phyloP scores from a whole-genome alignment of 202 grass and related monocot species.

The Sporobolus alterniflorus region DNA sequence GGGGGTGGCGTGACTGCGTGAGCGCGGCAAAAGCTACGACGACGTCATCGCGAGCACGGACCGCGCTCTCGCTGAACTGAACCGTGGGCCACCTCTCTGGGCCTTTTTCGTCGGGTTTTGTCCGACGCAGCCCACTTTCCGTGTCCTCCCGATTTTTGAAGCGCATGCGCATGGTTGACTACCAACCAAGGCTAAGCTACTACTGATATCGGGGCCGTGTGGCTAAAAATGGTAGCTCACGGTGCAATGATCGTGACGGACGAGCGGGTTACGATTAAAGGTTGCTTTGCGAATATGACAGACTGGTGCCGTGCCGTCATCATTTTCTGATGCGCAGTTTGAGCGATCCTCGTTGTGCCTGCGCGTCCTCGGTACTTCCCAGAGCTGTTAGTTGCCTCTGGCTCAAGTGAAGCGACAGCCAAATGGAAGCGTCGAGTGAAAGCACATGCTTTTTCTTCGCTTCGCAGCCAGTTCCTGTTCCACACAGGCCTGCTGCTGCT shows the following conservation, averaged over 20 bases:
- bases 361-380: background rate
- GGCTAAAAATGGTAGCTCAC: background rate
- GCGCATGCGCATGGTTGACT: background rate
- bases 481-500: no score
- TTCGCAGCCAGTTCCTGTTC: no score
- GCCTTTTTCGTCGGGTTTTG: background rate
- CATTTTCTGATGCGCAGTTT: background rate
- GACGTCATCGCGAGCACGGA: background rate
- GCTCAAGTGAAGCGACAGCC: constrained; percentile 50
- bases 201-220: background rate
- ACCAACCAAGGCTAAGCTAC: background rate
- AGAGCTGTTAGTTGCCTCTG: constrained; percentile 17
- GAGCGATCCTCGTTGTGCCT: background rate
- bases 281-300: background rate
- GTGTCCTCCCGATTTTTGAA: background rate
- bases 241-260: background rate
- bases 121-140: background rate
- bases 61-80: background rate
- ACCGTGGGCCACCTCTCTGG: background rate
- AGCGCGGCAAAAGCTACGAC: constrained; percentile 2
- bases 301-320: background rate
- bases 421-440: constrained; percentile 14
- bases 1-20: constrained; percentile 23
- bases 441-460: background rate
- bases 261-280: constrained; percentile 4